Percentiles rank a stretch among this genome's conserved stretches.
These are phyloP conservation scores for Populus tremula DNA, from an alignment of 345 rosid genomes.

Conservation along the genomic window DNA sequence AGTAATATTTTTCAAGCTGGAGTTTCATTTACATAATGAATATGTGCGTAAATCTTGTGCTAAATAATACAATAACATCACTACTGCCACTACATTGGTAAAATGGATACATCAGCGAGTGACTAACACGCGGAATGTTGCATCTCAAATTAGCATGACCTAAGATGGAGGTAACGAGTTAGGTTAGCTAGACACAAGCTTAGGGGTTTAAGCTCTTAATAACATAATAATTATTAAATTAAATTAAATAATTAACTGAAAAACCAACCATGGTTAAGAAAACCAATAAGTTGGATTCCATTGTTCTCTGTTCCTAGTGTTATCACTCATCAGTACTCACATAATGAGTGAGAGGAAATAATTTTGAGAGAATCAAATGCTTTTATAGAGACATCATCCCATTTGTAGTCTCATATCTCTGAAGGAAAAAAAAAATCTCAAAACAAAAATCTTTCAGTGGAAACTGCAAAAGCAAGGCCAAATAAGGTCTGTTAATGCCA, in stretches of 20 bases:
- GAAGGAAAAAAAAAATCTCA: background rate
- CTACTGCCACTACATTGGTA: too few species aligned
- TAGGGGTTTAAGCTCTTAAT: background rate
- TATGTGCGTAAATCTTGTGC: too few species aligned
- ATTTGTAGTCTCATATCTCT: constrained; percentile 16
- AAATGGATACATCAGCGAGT: too few species aligned
- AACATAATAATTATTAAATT: background rate
- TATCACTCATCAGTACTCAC: constrained; percentile 10
- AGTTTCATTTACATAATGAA: too few species aligned
- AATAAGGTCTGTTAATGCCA: constrained; percentile 13
- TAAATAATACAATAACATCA: too few species aligned
- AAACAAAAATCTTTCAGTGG: background rate
- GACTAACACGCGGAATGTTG: background rate
- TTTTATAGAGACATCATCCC: constrained; percentile 27
- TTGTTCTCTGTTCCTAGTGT: constrained; percentile 10
- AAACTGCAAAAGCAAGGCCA: constrained; percentile 16
- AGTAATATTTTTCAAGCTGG: too few species aligned
- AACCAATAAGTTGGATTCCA: constrained; percentile 10
- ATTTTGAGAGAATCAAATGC: constrained; percentile 34
- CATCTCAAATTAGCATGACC: background rate
- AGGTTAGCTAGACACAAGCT: background rate
- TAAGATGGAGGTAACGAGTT: background rate
- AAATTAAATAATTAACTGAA: background rate
- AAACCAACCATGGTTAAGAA: constrained; percentile 22
- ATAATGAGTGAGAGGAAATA: background rate